Conservation (phyloP, 768 basidiomycete species). For the Pulveroboletus sp. region DNA sequence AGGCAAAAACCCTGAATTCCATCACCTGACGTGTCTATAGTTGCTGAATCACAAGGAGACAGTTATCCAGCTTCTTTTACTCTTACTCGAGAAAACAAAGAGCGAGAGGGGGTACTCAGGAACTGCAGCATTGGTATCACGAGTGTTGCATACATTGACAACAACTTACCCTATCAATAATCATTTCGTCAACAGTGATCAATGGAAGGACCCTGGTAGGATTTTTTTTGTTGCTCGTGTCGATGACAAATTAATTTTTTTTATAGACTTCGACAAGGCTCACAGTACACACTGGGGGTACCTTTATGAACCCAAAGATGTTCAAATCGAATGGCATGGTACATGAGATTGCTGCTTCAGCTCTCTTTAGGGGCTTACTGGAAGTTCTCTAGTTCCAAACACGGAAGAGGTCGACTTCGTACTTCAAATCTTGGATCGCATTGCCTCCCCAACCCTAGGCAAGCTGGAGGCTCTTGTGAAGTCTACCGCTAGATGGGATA, state of each 20-base stretch:
- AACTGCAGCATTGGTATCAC: conserved; percentile 71
- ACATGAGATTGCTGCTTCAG: background rate
- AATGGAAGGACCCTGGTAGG: conserved; percentile 75
- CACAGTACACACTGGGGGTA: conserved; percentile 77
- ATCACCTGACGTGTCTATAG: conserved; percentile 33
- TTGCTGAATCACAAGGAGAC: conserved; percentile 64
- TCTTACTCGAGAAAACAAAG: conserved; percentile 76
- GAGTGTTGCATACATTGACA: conserved; percentile 69
- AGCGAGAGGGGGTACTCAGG: conserved; percentile 86
- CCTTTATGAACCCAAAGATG: conserved; percentile 71
- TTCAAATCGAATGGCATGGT: conserved; percentile 89
- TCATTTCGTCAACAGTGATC: conserved; percentile 76
- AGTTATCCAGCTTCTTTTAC: conserved; percentile 54
- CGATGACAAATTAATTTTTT: conserved; percentile 6
- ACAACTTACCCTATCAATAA: conserved; percentile 74
- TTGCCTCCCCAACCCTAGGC: conserved; percentile 62
- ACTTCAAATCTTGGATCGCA: conserved; percentile 66
- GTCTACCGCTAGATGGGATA: conserved; percentile 55
- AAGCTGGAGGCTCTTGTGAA: conserved; percentile 62
- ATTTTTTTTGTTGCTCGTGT: background rate
- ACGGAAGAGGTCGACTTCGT: conserved; percentile 72
- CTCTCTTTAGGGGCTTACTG: conserved; percentile 10
- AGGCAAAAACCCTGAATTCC: background rate
- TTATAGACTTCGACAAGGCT: conserved; percentile 59
- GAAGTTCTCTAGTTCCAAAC: conserved; percentile 36